Evolutionary conservation across 495 filamentous ascomycete genomes (phyloP).

Genomic region (Podospora pseudopauciseta): DNA sequence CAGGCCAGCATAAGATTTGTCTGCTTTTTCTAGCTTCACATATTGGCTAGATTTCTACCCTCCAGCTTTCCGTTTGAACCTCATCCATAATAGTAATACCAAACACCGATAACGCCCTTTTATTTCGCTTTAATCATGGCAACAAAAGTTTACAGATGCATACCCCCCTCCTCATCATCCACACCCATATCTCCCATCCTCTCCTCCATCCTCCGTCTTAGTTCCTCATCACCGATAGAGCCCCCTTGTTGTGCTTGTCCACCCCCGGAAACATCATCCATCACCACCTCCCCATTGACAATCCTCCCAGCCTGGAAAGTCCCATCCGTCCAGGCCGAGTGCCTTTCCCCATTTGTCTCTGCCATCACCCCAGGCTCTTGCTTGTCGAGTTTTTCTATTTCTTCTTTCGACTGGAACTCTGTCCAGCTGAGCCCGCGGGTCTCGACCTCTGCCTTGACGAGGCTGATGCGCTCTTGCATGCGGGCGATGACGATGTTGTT

Average conservation of each 20-base stretch:
- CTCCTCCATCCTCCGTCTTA: conserved; percentile 43
- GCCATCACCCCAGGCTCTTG: conserved; percentile 18
- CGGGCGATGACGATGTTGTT: conserved; percentile 70
- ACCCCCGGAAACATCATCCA: conserved; percentile 28
- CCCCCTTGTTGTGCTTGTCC: conserved; percentile 24
- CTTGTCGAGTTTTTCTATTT: conserved; percentile 28
- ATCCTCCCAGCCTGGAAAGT: conserved; percentile 54
- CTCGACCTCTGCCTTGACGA: conserved; percentile 74
- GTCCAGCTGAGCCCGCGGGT: conserved; percentile 66
- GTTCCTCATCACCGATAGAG: conserved; percentile 47
- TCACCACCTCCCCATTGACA: conserved; percentile 35
- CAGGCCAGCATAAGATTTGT: no score
- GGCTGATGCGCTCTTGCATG: conserved; percentile 66
- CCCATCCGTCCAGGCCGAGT: conserved; percentile 50
- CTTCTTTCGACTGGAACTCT: conserved; percentile 48
- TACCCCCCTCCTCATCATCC: conserved; percentile 54
- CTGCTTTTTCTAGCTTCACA: no score
- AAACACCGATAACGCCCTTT: neutral
- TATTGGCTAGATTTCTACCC: neutral
- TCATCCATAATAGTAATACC: neutral
- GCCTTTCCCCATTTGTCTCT: conserved; percentile 19
- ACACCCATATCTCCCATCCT: conserved; percentile 42
- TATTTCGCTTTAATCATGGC: neutral
- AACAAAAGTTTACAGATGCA: conserved; percentile 57
- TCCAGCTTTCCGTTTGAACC: neutral